Conservation (phyloP, 371 early-diverging fungal species). For the Batkoa obscura region DNA sequence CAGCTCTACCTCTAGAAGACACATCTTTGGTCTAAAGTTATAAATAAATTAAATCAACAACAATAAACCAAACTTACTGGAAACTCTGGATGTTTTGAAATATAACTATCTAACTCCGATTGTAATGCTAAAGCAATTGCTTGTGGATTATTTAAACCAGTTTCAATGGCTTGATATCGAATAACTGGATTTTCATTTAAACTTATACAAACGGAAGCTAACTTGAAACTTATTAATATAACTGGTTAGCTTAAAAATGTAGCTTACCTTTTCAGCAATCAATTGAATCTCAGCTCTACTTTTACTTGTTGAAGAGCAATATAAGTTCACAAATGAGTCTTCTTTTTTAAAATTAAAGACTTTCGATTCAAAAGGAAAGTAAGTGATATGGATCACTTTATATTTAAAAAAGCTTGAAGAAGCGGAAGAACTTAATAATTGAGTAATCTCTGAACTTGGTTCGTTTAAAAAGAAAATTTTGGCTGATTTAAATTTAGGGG, state of each 20-base stretch:
- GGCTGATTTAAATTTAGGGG: constrained; percentile 47
- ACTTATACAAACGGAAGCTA: constrained; percentile 49
- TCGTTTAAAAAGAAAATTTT: constrained; percentile 58
- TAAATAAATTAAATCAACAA: no score
- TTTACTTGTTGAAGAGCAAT: constrained; percentile 24
- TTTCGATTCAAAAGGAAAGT: constrained; percentile 52
- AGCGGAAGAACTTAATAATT: constrained; percentile 10
- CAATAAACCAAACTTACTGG: constrained; percentile 19
- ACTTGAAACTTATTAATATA: constrained; percentile 13
- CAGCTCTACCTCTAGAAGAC: constrained; percentile 40
- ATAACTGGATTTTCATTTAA: constrained; percentile 75
- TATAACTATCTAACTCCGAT: constrained; percentile 35
- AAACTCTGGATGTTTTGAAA: constrained; percentile 30
- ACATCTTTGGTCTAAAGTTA: constrained; percentile 33
- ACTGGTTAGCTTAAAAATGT: neutral
- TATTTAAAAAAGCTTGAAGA: neutral
- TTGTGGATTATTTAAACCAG: constrained; percentile 18
- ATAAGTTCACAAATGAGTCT: constrained; percentile 32
- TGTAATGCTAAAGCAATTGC: constrained; percentile 29
- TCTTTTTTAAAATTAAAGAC: constrained; percentile 62
- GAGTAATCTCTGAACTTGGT: constrained; percentile 7
- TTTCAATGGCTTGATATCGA: constrained; percentile 55
- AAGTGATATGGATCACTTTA: neutral
- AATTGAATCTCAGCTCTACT: constrained; percentile 35
- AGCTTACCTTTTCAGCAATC: constrained; percentile 40